Conservation (phyloP, 176 grass and related monocot species). For the Aechmea fasciata region DNA sequence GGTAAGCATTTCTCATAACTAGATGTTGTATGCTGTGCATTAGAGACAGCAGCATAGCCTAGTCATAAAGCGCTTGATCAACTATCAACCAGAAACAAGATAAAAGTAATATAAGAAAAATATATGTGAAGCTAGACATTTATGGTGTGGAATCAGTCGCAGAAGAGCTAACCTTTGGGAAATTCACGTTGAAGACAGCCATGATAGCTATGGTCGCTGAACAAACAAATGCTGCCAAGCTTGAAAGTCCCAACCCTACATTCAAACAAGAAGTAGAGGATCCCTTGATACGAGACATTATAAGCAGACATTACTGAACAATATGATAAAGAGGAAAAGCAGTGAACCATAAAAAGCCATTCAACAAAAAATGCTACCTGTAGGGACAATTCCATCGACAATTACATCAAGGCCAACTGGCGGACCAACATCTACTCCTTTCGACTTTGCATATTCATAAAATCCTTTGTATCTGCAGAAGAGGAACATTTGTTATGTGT, state of each 20-base stretch:
- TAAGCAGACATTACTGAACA: neutral
- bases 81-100: too few relatives aligned
- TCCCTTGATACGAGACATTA: neutral
- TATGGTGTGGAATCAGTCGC: neutral
- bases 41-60: too few relatives aligned
- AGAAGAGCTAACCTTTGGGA: conserved; percentile 53
- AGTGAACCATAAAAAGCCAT: conserved; percentile 4
- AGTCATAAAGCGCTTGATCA: too few relatives aligned
- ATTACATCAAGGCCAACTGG: conserved; percentile 68
- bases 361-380: conserved; percentile 30
- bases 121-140: neutral
- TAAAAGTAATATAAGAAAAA: neutral
- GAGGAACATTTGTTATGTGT: neutral
- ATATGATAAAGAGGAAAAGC: neutral
- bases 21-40: too few relatives aligned
- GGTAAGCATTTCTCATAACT: too few relatives aligned
- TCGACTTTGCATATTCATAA: conserved; percentile 60
- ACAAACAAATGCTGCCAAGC: conserved; percentile 88
- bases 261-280: neutral
- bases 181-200: conserved; percentile 63
- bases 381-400: conserved; percentile 85
- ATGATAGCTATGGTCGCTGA: conserved; percentile 88
- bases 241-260: conserved; percentile 76
- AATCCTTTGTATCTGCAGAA: conserved; percentile 74
- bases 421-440: conserved; percentile 55